Conservation (phyloP, 1,284 basidiomycete genomes). For the Naganishia liquefaciens region DNA sequence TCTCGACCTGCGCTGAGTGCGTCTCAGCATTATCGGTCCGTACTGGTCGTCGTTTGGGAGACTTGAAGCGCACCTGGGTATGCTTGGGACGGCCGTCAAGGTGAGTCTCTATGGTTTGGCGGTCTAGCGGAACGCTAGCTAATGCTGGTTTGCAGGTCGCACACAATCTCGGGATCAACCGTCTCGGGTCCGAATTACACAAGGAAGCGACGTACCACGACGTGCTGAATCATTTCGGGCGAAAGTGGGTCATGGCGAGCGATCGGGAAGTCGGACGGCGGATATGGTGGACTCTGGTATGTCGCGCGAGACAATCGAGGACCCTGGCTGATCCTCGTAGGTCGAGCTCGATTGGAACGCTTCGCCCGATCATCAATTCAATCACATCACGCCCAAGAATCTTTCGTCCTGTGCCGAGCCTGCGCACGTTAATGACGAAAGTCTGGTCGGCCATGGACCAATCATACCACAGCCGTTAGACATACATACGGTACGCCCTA, state of each 20-base stretch:
- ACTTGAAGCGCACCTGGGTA: constrained; percentile 37
- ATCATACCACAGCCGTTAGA: constrained; percentile 33
- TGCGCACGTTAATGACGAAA: constrained; percentile 38
- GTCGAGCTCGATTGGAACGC: constrained; percentile 37
- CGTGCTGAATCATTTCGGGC: constrained; percentile 16
- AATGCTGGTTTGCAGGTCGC: constrained; percentile 16
- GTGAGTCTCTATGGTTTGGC: constrained; percentile 18
- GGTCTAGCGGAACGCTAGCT: not conserved
- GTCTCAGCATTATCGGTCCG: constrained; percentile 36
- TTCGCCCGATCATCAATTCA: constrained; percentile 20
- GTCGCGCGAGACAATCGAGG: not conserved
- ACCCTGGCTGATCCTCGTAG: not conserved
- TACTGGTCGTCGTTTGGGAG: constrained; percentile 36
- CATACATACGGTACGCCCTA: constrained; percentile 33
- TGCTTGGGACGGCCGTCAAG: constrained; percentile 38
- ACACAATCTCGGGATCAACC: constrained; percentile 26
- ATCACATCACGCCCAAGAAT: constrained; percentile 27
- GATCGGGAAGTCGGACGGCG: constrained; percentile 39
- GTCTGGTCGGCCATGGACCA: constrained; percentile 26
- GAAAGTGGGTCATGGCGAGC: constrained; percentile 35
- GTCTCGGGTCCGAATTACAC: constrained; percentile 20
- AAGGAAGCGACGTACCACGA: constrained; percentile 20
- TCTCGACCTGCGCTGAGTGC: not conserved
- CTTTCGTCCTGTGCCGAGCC: constrained; percentile 39
- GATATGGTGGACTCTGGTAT: constrained; percentile 38